Percentiles rank a stretch among this genome's conserved stretches.
Evolutionary conservation across 2,329 filamentous ascomycete species (phyloP).

Genomic region (Paracoccidioides lutzii): DNA sequence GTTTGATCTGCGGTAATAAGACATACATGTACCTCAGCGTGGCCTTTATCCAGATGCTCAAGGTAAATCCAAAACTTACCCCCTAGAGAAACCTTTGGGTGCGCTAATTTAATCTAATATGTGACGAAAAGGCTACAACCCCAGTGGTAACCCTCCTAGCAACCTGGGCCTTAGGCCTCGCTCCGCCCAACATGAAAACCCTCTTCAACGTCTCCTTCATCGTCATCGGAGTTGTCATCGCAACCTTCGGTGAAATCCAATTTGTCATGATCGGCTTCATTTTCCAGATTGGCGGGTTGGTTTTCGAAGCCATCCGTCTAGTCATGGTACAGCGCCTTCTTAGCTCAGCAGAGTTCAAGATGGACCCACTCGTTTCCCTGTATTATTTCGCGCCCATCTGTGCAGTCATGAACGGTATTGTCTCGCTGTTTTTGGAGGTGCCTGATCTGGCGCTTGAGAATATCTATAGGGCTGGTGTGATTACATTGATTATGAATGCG

Average conservation of each 20-base stretch:
- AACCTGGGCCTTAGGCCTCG: slow-evolving; percentile 76
- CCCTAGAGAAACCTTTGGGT: background rate
- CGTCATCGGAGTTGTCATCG: slow-evolving; percentile 86
- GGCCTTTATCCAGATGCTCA: slow-evolving; percentile 98
- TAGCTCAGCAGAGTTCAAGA: slow-evolving; percentile 65
- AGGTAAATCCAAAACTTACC: slow-evolving; percentile 48
- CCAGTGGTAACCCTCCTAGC: slow-evolving; percentile 85
- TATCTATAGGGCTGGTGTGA: slow-evolving; percentile 51
- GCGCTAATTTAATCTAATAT: background rate
- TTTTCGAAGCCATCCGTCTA: slow-evolving; percentile 68
- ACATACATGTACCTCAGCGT: slow-evolving; percentile 93
- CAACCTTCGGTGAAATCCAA: slow-evolving; percentile 88
- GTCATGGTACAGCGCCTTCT: slow-evolving; percentile 79
- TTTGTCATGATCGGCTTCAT: slow-evolving; percentile 56
- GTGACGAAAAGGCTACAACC: slow-evolving; percentile 59
- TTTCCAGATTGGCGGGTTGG: slow-evolving; percentile 60
- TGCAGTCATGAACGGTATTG: slow-evolving; percentile 63
- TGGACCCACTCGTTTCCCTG: slow-evolving; percentile 76
- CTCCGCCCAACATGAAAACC: slow-evolving; percentile 70
- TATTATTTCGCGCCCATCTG: slow-evolving; percentile 86
- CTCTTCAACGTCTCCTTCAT: slow-evolving; percentile 91
- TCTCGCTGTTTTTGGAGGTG: slow-evolving; percentile 57
- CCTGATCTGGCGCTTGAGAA: slow-evolving; percentile 53
- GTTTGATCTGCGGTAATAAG: slow-evolving; percentile 90
- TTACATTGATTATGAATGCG: slow-evolving; percentile 60